Evolutionary conservation across 352 stramenopile species (phyloP), one percentile per base, ranked within the genome.

Genomic region (Pythium dissimile): DNA sequence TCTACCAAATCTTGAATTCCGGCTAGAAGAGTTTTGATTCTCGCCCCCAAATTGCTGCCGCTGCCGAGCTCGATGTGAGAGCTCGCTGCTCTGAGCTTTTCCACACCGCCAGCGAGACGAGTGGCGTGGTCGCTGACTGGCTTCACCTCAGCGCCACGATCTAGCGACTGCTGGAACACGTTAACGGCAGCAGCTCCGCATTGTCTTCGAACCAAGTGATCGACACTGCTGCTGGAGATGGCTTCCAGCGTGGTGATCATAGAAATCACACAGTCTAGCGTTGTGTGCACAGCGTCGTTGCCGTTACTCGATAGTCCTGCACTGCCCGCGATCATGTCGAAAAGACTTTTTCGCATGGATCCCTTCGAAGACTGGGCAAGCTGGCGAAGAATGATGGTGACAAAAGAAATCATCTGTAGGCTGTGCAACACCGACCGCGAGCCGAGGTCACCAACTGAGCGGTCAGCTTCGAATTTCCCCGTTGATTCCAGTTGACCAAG

Each of bases 331-430:
- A 52, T 10, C 56, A 47, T 24, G 4, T 64, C 53, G 0, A 50
- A 52, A 46, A 74, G 64, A 30, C 69, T 58, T 27, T 73, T 75
- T 38, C 77, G 86, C 64, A 84, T 77, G 13, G 73, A 73, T 30
- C 70, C 76, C 39, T 86, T 86, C 4, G 76, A 54, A 8, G 68
- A 77, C 20, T 64, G 71, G 20, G 80, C 74, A 26, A 88, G 45
- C 2, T 84, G 58, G 1, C 84, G 42, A 15, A 89, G 31, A 31
- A 46, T 66, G 38, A 15, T 38, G 26, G 12, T 23, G 12, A 48
- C 55, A 5, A 27, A 11, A 3, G 49, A 32, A 3, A 56, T 20
- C 4, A 12, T 35, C 8, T 39, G 21, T 12, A 54, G 23, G 0
- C 18, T 23, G 6, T 53, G 10, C 3, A 55, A 31, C 11, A 23